Conservation (phyloP, 1,139 yeast genomes). For the Kurtzmaniella quercitrusa region DNA sequence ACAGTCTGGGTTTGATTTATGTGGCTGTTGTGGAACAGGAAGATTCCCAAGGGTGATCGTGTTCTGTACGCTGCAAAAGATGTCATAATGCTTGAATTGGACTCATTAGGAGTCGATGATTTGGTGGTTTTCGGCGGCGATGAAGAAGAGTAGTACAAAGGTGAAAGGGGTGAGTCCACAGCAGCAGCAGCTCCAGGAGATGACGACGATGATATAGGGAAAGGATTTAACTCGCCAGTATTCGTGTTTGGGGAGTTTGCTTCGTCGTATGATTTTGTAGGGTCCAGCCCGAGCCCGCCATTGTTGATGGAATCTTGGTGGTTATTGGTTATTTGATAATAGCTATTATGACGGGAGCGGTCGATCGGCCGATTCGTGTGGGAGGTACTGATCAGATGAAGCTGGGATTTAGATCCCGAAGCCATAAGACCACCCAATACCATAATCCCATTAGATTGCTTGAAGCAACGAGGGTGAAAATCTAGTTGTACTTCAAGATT, state of each 20-base stretch:
- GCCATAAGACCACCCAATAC: slow-evolving; percentile 69
- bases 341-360: neutral
- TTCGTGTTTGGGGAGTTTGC: too few relatives aligned
- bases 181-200: neutral
- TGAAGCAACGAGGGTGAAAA: slow-evolving; percentile 66
- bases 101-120: neutral
- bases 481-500: slow-evolving; percentile 40
- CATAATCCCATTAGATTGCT: slow-evolving; percentile 48
- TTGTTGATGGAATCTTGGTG: neutral
- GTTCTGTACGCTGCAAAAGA: slow-evolving; percentile 14
- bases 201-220: neutral
- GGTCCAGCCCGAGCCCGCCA: neutral
- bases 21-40: slow-evolving; percentile 51
- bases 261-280: too few relatives aligned
- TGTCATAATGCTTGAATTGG: neutral
- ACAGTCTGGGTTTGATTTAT: slow-evolving; percentile 46
- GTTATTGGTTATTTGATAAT: neutral
- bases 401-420: slow-evolving; percentile 17
- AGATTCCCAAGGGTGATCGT: slow-evolving; percentile 50
- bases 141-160: neutral
- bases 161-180: neutral
- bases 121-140: neutral
- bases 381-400: slow-evolving; percentile 4
- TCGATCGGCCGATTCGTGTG: neutral
- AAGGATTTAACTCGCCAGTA: neutral